Evolutionary conservation across 2,329 filamentous ascomycete species (phyloP), one percentile per base, ranked within the genome.

Genomic region (Botrytis pseudocinerea): DNA sequence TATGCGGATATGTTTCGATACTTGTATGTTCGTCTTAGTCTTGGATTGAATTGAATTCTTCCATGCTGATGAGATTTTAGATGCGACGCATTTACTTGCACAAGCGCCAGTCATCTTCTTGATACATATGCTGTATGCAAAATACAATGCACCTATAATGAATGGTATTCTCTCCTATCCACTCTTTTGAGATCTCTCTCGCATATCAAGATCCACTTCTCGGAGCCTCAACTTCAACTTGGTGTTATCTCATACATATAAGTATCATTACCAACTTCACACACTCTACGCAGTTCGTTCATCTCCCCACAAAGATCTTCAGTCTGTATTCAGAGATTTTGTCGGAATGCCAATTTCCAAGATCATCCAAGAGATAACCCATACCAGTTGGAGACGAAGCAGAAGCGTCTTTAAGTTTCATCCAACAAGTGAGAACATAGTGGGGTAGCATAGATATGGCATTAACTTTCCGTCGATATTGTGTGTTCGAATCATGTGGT

Each of bases 331-430:
- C 32, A 32, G 4, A 32, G 4, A 4, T 32, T 32, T 32, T 32
- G 16, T 12, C 22, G 22, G 46, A 12, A 9, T 12, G 9, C 22
- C 9, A 9, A 48, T 25, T 12, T 22, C 22, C 46, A 76, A 46
- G 86, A 86, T 80, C 82, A 83, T 61, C 82, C 82, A 38, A 75
- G 78, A 48, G 76, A 81, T 40, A 82, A 85, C 54, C 81, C 83
- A 0, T 78, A 82, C 71, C 81, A 84, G 69, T 79, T 89, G 32
- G 86, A 88, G 80, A 80, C 82, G 7, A 83, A 83, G 76, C 86
- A 88, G 76, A 85, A 83, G 80, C 84, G 87, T 10, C 79, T 89
- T 25, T 84, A 85, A 0, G 22, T 9, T 25, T 48, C 9, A 48
- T 48, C 10, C 22, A 5, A 48, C 22, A 4, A 25, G 9, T 48